Percentiles rank a stretch among this genome's conserved stretches.
phyloP scores from a whole-genome alignment of 2,329 filamentous ascomycete species.

The Colletotrichum filicis region DNA sequence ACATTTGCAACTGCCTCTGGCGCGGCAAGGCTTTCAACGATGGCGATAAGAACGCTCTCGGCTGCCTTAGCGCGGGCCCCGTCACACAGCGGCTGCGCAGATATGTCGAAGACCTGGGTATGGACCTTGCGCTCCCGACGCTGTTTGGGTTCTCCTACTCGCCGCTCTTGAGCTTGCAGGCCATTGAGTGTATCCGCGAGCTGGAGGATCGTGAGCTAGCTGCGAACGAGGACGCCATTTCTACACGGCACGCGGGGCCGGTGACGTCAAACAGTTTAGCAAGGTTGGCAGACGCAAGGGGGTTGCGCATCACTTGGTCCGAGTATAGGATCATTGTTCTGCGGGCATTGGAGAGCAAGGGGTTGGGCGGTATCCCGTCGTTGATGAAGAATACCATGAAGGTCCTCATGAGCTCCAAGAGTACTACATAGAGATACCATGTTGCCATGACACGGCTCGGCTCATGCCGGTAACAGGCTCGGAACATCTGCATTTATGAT shows the following conservation, averaged over 20 bases:
- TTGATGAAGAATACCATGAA: conserved; percentile 87
- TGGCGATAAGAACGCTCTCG: conserved; percentile 71
- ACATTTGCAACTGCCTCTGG: conserved; percentile 88
- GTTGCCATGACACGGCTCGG: not conserved
- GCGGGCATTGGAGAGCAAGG: conserved; percentile 71
- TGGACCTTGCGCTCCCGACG: conserved; percentile 55
- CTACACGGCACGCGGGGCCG: conserved; percentile 70
- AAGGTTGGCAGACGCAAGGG: conserved; percentile 72
- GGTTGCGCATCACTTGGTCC: conserved; percentile 75
- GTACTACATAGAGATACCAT: not conserved
- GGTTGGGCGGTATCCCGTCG: conserved; percentile 73
- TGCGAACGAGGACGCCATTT: conserved; percentile 48
- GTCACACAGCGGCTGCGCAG: conserved; percentile 57
- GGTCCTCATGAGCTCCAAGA: conserved; percentile 66
- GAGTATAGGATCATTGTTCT: conserved; percentile 81
- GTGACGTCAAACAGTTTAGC: conserved; percentile 75
- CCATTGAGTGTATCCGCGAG: conserved; percentile 64
- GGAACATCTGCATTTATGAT: not conserved
- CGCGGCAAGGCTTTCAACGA: conserved; percentile 76
- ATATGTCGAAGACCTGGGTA: conserved; percentile 62
- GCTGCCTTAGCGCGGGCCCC: conserved; percentile 59
- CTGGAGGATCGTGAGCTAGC: conserved; percentile 67
- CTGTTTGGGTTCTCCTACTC: conserved; percentile 70
- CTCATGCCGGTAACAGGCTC: not conserved
- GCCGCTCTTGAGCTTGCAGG: conserved; percentile 65